Evolutionary conservation across 371 early-diverging fungal species (phyloP), one percentile per base, ranked within the genome.

Genomic region (Apophysomyces variabilis): DNA sequence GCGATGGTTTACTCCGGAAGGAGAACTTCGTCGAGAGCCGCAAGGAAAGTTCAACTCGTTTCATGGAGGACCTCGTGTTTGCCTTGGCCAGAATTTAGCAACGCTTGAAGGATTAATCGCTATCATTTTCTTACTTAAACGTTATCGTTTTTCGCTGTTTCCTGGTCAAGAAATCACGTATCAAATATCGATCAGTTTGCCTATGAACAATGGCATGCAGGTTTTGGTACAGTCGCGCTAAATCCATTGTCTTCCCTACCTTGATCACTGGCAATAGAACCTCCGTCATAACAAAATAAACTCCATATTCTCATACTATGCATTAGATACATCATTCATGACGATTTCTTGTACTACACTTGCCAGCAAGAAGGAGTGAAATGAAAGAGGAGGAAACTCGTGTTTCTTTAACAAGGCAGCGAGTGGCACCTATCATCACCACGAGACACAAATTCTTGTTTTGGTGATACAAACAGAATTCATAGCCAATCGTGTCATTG

Each of bases 11-110:
- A 67, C 66, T n/a, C 57, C 64, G 3, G 73, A 78, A 21, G 75
- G 80, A n/a, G 75, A 79, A 58, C 64, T 78, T 8, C 47, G 66
- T 5, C 74, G 78, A 36, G 74, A 78, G 44, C 68, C 73, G 14
- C 77, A 76, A 66, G 80, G 80, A 6, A 66, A 78, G 60, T 83
- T 78, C 78, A 76, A 77, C 6, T 78, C 78, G 5, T 89, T 90
- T 71, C 87, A 90, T 61, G 89, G 87, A 8, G 92, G 92, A 0
- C 91, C 92, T 1, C 80, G 92, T 35, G 80, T 88, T 16, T 92
- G 91, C 64, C 71, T 91, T 18, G 89, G 69, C 13, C 76, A 76
- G 50, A 74, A 78, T 1, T 74, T 84, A 36, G 84, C 84, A 1
- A 81, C 79, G 0, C 65, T 84, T 8, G 82, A 84, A 64, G 75